Conservation (phyloP, 2,329 filamentous ascomycete species). For the Sporothrix euskadiensis region DNA sequence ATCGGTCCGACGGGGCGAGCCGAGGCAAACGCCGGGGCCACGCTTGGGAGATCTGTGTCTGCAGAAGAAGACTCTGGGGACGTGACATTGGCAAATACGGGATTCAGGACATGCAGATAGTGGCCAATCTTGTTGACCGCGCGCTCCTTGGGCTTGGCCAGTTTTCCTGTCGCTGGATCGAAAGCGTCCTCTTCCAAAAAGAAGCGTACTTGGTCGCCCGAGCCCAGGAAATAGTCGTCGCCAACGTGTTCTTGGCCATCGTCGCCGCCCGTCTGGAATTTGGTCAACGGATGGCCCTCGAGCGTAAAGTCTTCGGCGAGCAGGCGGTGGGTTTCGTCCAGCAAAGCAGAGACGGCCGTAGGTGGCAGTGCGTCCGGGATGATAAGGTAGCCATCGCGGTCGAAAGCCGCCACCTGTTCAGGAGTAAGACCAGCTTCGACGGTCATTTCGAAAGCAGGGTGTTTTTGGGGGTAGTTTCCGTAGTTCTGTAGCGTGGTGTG, state of each 20-base stretch:
- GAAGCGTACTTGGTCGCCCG: constrained; percentile 89
- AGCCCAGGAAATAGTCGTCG: constrained; percentile 89
- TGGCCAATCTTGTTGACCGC: constrained; percentile 92
- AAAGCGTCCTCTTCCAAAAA: constrained; percentile 98
- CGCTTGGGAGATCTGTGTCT: constrained; percentile 44
- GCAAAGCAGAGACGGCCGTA: constrained; percentile 65
- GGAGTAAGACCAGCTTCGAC: constrained; percentile 60
- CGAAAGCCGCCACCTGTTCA: constrained; percentile 70
- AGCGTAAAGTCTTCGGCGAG: constrained; percentile 71
- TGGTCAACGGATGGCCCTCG: constrained; percentile 85
- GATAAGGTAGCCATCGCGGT: constrained; percentile 85
- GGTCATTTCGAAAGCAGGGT: background rate
- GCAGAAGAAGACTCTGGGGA: constrained; percentile 37
- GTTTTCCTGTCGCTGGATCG: constrained; percentile 56
- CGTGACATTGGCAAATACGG: constrained; percentile 63
- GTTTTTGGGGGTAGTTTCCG: background rate
- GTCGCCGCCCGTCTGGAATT: constrained; percentile 80
- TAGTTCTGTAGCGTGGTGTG: background rate
- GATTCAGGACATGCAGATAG: constrained; percentile 68
- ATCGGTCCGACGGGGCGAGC: constrained; percentile 58
- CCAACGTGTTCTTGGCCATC: constrained; percentile 70
- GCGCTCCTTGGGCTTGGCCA: constrained; percentile 75
- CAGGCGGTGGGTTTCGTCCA: constrained; percentile 72
- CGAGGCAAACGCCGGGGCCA: constrained; percentile 38
- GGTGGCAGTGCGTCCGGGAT: constrained; percentile 73